Percentiles rank a stretch among this genome's conserved stretches.
phyloP scores from a whole-genome alignment of 164 flowering plant species.

The Nymphaea colorata region DNA sequence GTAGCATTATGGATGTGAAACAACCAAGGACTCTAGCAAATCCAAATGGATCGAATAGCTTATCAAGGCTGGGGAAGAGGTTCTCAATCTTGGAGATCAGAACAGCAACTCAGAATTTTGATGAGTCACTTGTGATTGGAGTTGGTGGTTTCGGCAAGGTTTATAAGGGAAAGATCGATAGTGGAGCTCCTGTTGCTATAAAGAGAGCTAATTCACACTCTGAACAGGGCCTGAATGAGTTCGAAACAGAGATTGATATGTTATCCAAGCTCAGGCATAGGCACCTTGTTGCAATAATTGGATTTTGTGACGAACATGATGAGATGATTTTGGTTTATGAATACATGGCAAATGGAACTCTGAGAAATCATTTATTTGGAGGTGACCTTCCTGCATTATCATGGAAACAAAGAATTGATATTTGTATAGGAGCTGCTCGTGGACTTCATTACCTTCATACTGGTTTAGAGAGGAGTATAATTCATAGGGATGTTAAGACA shows the following conservation, averaged over 20 bases:
- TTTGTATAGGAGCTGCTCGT: constrained; percentile 61
- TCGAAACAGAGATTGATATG: constrained; percentile 71
- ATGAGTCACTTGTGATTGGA: constrained; percentile 58
- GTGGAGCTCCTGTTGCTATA: constrained; percentile 39
- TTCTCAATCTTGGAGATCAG: constrained; percentile 52
- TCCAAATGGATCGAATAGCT: constrained; percentile 19
- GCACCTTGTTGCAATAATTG: constrained; percentile 65
- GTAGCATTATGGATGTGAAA: constrained; percentile 30
- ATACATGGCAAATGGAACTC: constrained; percentile 70
- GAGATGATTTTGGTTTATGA: constrained; percentile 79
- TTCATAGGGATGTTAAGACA: constrained; percentile 70
- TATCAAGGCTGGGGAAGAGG: constrained; percentile 39
- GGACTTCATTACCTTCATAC: constrained; percentile 81
- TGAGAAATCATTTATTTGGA: constrained; percentile 57
- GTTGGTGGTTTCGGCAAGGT: constrained; percentile 75
- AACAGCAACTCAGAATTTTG: constrained; percentile 60
- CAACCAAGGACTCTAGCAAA: constrained; percentile 15
- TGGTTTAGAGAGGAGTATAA: constrained; percentile 51
- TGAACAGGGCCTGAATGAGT: constrained; percentile 57
- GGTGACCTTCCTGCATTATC: constrained; percentile 38
- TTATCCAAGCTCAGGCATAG: constrained; percentile 66
- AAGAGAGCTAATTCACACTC: constrained; percentile 61
- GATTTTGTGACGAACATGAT: constrained; percentile 57
- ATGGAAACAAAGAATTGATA: constrained; percentile 61
- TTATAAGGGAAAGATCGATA: constrained; percentile 57